Evolutionary conservation across 805 yeast genomes (phyloP).

Genomic region (Kodamaea fukazawae): DNA sequence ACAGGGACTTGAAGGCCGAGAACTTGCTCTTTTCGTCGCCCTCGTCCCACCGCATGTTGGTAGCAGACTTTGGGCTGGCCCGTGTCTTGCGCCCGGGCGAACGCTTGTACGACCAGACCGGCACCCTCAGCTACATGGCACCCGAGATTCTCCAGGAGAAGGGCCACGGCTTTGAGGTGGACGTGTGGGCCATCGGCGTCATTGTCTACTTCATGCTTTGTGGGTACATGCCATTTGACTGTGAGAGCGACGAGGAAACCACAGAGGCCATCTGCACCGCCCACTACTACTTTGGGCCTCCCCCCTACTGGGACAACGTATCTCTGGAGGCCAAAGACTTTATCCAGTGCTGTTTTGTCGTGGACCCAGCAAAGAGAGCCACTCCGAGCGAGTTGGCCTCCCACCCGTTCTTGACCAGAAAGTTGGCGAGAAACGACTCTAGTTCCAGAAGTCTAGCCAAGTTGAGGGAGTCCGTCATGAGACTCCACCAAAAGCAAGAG

Average conservation of each 20-base stretch:
- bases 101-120: constrained; percentile 50
- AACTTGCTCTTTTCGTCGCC: constrained; percentile 51
- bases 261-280: constrained; percentile 55
- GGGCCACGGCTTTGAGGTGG: constrained; percentile 61
- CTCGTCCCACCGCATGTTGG: constrained; percentile 33
- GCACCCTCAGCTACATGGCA: constrained; percentile 74
- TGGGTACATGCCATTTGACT: constrained; percentile 77
- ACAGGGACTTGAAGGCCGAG: constrained; percentile 73
- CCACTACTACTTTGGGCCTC: constrained; percentile 64
- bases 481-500: neutral
- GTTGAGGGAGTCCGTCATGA: constrained; percentile 7
- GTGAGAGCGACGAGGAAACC: constrained; percentile 68
- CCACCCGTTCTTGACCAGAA: constrained; percentile 38
- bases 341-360: constrained; percentile 49
- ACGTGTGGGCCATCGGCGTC: constrained; percentile 77
- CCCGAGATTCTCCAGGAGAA: constrained; percentile 58
- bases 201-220: constrained; percentile 65
- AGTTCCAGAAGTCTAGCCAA: constrained; percentile 4
- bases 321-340: constrained; percentile 57
- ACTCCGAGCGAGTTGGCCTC: constrained; percentile 42
- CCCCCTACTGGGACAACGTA: constrained; percentile 52
- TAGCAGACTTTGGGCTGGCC: constrained; percentile 69
- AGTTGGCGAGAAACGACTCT: neutral
- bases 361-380: constrained; percentile 45
- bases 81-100: constrained; percentile 36